A percentile compares a stretch with the other conserved stretches of the same genome.
phyloP scores from a whole-genome alignment of 352 stramenopile species.

The Phytophthora sansomeana region DNA sequence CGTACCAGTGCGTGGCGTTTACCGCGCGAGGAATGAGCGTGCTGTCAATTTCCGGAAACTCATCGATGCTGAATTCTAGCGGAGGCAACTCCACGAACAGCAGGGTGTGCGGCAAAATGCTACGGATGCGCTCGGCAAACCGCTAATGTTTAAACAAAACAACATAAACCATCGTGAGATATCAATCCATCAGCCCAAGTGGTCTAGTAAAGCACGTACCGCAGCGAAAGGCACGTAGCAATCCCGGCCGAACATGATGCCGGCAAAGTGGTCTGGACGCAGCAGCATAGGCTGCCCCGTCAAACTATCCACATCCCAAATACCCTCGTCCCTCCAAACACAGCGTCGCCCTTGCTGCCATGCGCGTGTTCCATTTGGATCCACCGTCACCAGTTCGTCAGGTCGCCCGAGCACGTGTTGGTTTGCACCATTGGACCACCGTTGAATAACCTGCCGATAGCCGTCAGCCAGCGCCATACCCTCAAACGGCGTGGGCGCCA shows the following conservation, averaged over 20 bases:
- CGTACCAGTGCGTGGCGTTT: constrained; percentile 93
- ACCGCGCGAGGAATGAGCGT: constrained; percentile 66
- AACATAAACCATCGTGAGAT: constrained; percentile 16
- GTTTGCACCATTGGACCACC: constrained; percentile 80
- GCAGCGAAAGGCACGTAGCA: constrained; percentile 85
- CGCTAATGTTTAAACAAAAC: constrained; percentile 28
- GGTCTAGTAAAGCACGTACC: constrained; percentile 29
- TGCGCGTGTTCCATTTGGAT: constrained; percentile 63
- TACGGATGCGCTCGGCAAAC: constrained; percentile 66
- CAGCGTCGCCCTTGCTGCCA: constrained; percentile 76
- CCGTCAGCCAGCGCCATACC: constrained; percentile 83
- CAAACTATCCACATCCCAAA: constrained; percentile 68
- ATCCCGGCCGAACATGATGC: constrained; percentile 77
- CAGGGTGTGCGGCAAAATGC: constrained; percentile 64
- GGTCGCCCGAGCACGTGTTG: constrained; percentile 73
- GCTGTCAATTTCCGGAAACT: constrained; percentile 73
- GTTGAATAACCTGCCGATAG: constrained; percentile 61
- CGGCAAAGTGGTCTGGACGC: constrained; percentile 72
- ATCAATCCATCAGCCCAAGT: not conserved
- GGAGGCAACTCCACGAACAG: constrained; percentile 86
- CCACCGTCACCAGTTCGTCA: constrained; percentile 53
- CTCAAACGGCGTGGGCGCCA: constrained; percentile 83
- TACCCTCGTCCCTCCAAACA: constrained; percentile 85
- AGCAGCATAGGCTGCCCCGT: constrained; percentile 59
- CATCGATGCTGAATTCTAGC: constrained; percentile 72